A percentile compares a stretch with the other conserved stretches of the same genome.
Evolutionary conservation across 129 eudicot genomes (phyloP).

Genomic region (Deinandra increscens): DNA sequence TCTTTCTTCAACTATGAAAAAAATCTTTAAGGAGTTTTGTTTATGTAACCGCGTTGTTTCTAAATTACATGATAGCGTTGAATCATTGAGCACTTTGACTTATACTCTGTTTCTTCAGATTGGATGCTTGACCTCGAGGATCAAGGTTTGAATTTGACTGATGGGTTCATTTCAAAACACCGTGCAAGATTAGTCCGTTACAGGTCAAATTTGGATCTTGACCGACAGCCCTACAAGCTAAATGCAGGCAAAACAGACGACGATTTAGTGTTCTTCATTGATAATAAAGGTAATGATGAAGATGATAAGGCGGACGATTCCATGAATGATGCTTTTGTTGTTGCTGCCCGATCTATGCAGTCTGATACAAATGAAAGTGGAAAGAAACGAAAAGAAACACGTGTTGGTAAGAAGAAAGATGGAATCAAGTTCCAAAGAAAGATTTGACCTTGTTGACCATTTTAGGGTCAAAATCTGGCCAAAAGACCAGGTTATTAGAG

Average conservation of each 20-base stretch:
- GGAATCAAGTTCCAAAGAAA: constrained; percentile 55
- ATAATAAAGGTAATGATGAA: constrained; percentile 51
- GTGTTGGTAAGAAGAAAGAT: constrained; percentile 29
- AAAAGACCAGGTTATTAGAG: constrained; percentile 1
- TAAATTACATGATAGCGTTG: background rate
- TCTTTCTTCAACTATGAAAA: background rate
- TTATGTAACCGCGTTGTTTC: background rate
- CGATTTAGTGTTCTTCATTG: constrained; percentile 53
- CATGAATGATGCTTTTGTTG: constrained; percentile 48
- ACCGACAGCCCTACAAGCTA: constrained; percentile 26
- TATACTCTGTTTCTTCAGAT: constrained; percentile 36
- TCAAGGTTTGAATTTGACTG: constrained; percentile 50
- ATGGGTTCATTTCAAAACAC: constrained; percentile 45
- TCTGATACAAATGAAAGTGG: constrained; percentile 35
- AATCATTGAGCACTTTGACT: background rate
- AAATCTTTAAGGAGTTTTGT: background rate
- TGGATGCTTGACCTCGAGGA: constrained; percentile 66
- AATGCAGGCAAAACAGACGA: constrained; percentile 33
- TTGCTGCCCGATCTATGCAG: constrained; percentile 61
- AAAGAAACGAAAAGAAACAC: constrained; percentile 51
- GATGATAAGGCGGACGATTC: constrained; percentile 44
- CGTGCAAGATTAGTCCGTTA: constrained; percentile 35
- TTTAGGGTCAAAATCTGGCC: constrained; percentile 32
- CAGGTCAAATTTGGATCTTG: constrained; percentile 34
- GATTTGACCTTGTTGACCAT: constrained; percentile 34